phyloP scores from a whole-genome alignment of 164 flowering plant genomes.

The Cinnamomum micranthum region DNA sequence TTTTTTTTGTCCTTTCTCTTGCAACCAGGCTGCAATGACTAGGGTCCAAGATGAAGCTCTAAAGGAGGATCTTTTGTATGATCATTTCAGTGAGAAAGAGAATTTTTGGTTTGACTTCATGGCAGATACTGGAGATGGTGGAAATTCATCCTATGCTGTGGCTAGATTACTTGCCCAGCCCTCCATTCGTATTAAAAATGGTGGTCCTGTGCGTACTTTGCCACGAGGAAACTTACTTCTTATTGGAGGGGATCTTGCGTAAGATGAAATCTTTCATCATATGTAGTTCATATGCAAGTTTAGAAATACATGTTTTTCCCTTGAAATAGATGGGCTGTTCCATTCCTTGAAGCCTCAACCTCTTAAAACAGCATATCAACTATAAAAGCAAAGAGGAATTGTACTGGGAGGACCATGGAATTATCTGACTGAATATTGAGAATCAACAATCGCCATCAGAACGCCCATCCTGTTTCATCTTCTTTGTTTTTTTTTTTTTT shows the following conservation, averaged over 20 bases:
- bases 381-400: too few relatives aligned
- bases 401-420: too few relatives aligned
- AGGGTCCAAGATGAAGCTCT: constrained; percentile 50
- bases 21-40: constrained; percentile 85
- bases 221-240: constrained; percentile 83
- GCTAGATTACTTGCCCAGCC: constrained; percentile 96
- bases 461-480: background rate
- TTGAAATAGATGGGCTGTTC: too few relatives aligned
- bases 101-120: constrained; percentile 98
- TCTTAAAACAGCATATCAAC: too few relatives aligned
- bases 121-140: constrained; percentile 99
- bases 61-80: constrained; percentile 60
- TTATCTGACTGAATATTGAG: too few relatives aligned
- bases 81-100: constrained; percentile 71
- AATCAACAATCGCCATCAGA: too few relatives aligned
- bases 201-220: constrained; percentile 34
- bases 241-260: constrained; percentile 99
- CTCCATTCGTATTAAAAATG: constrained; percentile 31
- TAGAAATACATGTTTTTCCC: background rate
- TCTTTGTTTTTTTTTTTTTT: background rate
- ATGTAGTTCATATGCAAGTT: background rate
- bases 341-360: too few relatives aligned
- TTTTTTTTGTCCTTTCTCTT: constrained; percentile 3
- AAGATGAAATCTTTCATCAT: constrained; percentile 29
- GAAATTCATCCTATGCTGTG: constrained; percentile 87